Evolutionary conservation across 1,284 basidiomycete genomes (phyloP), one percentile per base, ranked within the genome.

Genomic region (Chondrostereum purpureum): DNA sequence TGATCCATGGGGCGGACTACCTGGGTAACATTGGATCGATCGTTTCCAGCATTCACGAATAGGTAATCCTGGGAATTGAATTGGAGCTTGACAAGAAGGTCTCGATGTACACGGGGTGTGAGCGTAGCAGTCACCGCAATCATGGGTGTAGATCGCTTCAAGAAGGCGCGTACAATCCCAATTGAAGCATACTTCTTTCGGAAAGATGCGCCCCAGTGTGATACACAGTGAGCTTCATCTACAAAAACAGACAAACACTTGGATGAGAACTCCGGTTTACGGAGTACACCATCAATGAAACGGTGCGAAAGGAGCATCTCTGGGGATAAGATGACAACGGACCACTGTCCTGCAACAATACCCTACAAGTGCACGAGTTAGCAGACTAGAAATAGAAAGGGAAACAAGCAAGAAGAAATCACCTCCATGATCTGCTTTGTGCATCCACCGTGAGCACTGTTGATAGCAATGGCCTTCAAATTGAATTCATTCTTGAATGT

Each of bases 51-150:
- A 39, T 65, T 55, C 20, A 61, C 39, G 43, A 52, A 39, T 21
- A 53, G 18, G 23, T 51, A 58, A 11, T 50, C 47, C 10, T 41
- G 42, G 2, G 42, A n/a, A 11, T 45, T 20, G 21, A 65, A 61
- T 34, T 64, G 61, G 0, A 71, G 62, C 42, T 64, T 66, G 0
- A 16, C 20, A 2, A 66, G 45, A 1, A 72, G 46, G 36, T 68
- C 62, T 2, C 48, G 34, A 2, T 57, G 57, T 0, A 72, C 59
- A 1, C 57, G 55, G 0, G 50, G 34, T 0, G 66, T 53, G 0
- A 73, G 57, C 0, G 69, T 70, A 1, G 69, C 69, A 0, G 68
- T 62, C 19, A 73, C 49, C 0, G 69, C 64, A 5, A 69, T 56
- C 34, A 69, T 50, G 3, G 67, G 61, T 1, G 58, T 60, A 1